Base-by-base conservation (phyloP, 768 basidiomycete genomes). In the Auricularia cornea region DNA sequence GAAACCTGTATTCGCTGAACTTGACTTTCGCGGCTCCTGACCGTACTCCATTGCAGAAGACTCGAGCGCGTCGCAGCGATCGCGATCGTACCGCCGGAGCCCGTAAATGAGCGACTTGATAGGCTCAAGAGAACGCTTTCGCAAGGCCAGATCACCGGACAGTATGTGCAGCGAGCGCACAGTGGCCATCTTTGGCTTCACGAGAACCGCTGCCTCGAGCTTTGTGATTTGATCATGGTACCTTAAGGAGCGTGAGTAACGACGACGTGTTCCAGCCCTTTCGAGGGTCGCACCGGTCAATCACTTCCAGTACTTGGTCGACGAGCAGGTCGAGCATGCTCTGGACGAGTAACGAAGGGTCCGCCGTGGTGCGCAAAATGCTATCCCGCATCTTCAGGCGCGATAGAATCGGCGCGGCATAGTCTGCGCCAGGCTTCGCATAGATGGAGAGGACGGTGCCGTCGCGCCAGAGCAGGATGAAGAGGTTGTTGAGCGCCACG, bases 111-210 rank as follows among this genome's bases (percentile, higher is more conserved):
- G 75, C 0, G 84, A 82, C 68, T 83, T 87, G 68, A 92, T 81
- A 0, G 89, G 89, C 40, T 85, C 86, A 16, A 90, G 78, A 2
- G 88, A 88, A 23, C 88, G 82, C 69, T 88, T 89, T 71, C 88
- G 86, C 57, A 89, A 74, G 63, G 84, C 85, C 3, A 92, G 78
- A 67, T 92, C 88, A 18, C 87, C 88, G 51, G 85, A 86, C 23
- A 90, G 78, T 63, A 92, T 88, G 68, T 90, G 89, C 51, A 92
- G 71, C 40, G 79, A 74, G 56, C 81, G 77, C 16, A 91, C 88
- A 28, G 81, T 84, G 63, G 78, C 75, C 77, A 89, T 83, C 60
- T 80, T 78, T 0, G 88, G 83, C 68, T 80, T 83, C 29, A 88
- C 66, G 18, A 90, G 77, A 40, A 89, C 80, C 20, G 77, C 73